Evolutionary conservation across 2,329 filamentous ascomycete species (phyloP).

Genomic region (Ophiosphaerella narmari): DNA sequence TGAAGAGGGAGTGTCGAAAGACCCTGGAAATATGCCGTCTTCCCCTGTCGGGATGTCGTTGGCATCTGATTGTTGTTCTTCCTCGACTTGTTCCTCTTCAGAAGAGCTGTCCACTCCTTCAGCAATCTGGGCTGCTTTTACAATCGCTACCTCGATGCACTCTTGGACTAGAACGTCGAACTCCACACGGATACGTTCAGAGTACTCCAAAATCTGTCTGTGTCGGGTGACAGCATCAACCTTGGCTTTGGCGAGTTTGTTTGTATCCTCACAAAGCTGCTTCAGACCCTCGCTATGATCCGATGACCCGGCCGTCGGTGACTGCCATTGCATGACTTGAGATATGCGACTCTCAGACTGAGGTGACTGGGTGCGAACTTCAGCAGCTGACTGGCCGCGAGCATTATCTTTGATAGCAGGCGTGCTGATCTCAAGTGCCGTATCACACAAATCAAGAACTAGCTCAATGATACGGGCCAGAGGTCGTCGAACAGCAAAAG

Average conservation of each 20-base stretch:
- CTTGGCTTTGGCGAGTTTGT: constrained; percentile 81
- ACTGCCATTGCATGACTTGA: constrained; percentile 96
- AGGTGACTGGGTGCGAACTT: constrained; percentile 90
- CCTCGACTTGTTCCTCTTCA: constrained; percentile 49
- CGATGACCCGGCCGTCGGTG: constrained; percentile 84
- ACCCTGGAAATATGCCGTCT: constrained; percentile 63
- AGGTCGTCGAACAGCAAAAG: constrained; percentile 88
- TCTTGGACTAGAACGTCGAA: constrained; percentile 92
- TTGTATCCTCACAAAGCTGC: constrained; percentile 86
- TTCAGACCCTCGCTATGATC: constrained; percentile 93
- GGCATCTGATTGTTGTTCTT: constrained; percentile 55
- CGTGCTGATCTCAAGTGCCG: constrained; percentile 90
- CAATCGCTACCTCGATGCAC: constrained; percentile 89
- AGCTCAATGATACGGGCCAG: constrained; percentile 93
- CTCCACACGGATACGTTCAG: constrained; percentile 91
- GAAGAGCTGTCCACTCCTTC: constrained; percentile 85
- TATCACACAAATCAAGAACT: constrained; percentile 93
- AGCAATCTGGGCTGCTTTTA: constrained; percentile 86
- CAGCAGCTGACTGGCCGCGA: constrained; percentile 67
- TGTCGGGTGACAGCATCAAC: constrained; percentile 92
- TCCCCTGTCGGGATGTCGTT: constrained; percentile 50
- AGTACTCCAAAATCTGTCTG: constrained; percentile 91
- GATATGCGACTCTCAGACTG: constrained; percentile 94
- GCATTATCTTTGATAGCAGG: constrained; percentile 84
- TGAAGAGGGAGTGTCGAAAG: constrained; percentile 62